These are phyloP conservation scores for Astrothelium macrocarpum DNA, from an alignment of 495 filamentous ascomycete genomes.

Conservation along the genomic window DNA sequence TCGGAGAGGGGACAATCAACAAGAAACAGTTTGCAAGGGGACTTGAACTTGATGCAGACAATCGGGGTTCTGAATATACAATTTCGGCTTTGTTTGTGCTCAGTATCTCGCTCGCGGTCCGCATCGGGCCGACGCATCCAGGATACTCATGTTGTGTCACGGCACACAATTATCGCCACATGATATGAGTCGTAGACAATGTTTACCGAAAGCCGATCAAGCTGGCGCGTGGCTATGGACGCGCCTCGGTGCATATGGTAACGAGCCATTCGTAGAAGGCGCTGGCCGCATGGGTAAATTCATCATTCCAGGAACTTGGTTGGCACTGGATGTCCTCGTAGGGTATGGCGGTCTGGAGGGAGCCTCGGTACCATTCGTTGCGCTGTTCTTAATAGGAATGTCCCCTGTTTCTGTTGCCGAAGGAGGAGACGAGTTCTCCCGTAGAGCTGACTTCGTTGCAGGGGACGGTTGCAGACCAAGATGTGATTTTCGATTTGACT, in stretches of 20 bases:
- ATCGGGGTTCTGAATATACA: background rate
- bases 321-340: constrained; percentile 21
- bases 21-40: background rate
- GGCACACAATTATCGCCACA: too few relatives aligned
- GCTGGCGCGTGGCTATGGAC: constrained; percentile 4
- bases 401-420: constrained; percentile 5
- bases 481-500: constrained; percentile 85
- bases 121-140: too few relatives aligned
- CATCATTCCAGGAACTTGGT: constrained; percentile 12
- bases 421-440: constrained; percentile 5
- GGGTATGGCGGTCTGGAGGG: constrained; percentile 14
- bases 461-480: constrained; percentile 48
- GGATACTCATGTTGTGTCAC: too few relatives aligned
- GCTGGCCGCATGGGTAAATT: constrained; percentile 23
- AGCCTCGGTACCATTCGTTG: background rate
- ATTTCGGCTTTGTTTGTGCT: background rate
- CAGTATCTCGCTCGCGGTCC: background rate
- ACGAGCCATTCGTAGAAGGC: constrained; percentile 9
- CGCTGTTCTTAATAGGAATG: constrained; percentile 12
- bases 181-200: too few relatives aligned
- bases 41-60: background rate
- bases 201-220: background rate
- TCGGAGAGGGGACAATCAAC: background rate
- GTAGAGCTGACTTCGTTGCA: constrained; percentile 39
- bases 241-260: constrained; percentile 7